phyloP scores from a whole-genome alignment of 345 rosid species.

The Hibiscus syriacus region DNA sequence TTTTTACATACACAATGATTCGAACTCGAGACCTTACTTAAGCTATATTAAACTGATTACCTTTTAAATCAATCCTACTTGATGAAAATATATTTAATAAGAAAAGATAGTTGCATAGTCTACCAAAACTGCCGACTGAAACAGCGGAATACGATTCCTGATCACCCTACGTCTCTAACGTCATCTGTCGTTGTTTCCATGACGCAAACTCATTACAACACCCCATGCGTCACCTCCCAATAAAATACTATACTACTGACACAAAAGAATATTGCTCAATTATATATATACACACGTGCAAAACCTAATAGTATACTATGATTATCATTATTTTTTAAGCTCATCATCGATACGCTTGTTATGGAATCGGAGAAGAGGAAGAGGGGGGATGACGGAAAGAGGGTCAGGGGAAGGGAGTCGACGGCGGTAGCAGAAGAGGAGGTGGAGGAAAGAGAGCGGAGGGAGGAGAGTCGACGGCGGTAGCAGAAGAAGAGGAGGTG shows the following conservation, averaged over 20 bases:
- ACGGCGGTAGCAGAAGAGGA: not conserved
- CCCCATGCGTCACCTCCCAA: not conserved
- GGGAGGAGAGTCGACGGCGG: not conserved
- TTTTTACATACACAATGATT: too few relatives aligned
- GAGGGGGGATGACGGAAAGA: not conserved
- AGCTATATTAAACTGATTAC: too few relatives aligned
- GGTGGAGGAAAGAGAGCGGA: not conserved
- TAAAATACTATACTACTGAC: not conserved
- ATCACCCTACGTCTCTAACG: too few relatives aligned
- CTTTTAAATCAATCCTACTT: too few relatives aligned
- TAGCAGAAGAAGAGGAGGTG: not conserved
- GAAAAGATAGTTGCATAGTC: too few relatives aligned
- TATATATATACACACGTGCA: not conserved
- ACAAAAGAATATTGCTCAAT: not conserved
- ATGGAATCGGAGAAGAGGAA: constrained; percentile 13
- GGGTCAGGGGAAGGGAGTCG: not conserved
- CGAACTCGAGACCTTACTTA: too few relatives aligned
- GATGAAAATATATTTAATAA: too few relatives aligned
- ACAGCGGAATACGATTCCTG: too few relatives aligned
- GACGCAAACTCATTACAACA: constrained; percentile 7
- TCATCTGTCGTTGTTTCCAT: not conserved
- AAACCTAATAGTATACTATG: too few relatives aligned
- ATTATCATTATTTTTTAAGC: not conserved
- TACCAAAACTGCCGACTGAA: too few relatives aligned
- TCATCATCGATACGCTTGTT: not conserved